Base-by-base conservation (phyloP, 768 basidiomycete genomes). In the Boletellus ananas region DNA sequence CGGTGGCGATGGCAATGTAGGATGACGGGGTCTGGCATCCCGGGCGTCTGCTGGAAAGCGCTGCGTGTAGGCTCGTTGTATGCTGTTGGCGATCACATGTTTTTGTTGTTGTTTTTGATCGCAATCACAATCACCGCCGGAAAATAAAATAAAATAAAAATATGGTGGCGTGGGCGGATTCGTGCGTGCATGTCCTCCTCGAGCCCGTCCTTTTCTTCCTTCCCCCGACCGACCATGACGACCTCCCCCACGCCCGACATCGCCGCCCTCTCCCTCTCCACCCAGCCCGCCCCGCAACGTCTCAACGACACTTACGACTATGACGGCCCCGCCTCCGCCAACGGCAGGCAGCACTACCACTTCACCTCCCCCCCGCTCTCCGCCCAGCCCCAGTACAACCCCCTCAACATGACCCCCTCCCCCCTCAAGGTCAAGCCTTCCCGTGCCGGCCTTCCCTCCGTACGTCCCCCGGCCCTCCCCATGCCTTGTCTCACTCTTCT, bases 281-380 rank as follows among this genome's bases (percentile, higher is more conserved):
- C 79, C 42, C 72, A 72, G 62, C 64, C 74, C 55, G 74, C 80
- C 55, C 83, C 81, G 71, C 85, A 80, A 84, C 87, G 86, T 79
- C 81, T 85, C 77, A 81, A 90, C 75, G 88, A 91, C 70, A 72
- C 75, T 84, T 88, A 88, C 73, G 86, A 90, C 76, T 89, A 85
- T 74, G 87, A 91, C 66, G 79, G 76, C 70, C 73, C 71, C 69
- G 71, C 61, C 64, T 61, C 70, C 58, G 71, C 62, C 69, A 74
- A 72, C 48, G 64, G 59, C 58, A 81, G 85, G 71, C 70, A 75
- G 56, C 83, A 74, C 59, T 89, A 83, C 72, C 86, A 85, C 66
- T 90, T 84, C 69, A 84, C 89, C 63, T 79, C 66, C 67, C 79
- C 67, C 60, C 74, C 69, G 76, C 80, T 76, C 73, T 78, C 71